These are phyloP conservation scores for Myochromella boudieri DNA, from an alignment of 768 basidiomycete species.

Conservation along the genomic window DNA sequence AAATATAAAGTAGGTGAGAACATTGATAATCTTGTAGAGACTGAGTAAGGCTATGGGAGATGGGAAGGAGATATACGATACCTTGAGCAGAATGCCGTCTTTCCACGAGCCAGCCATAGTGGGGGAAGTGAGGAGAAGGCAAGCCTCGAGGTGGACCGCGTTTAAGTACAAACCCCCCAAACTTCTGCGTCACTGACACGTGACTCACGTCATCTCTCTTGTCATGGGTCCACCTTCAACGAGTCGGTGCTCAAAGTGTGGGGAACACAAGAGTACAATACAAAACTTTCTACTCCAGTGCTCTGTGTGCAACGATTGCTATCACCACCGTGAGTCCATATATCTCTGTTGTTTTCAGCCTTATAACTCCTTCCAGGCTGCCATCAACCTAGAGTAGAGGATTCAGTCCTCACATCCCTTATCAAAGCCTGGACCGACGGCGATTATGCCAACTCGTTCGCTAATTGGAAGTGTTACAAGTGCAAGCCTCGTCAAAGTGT, in stretches of 20 bases:
- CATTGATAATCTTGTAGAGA: constrained; percentile 61
- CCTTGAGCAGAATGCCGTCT: constrained; percentile 84
- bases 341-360: background rate
- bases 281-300: constrained; percentile 35
- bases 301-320: constrained; percentile 23
- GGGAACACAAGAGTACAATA: constrained; percentile 18
- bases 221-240: background rate
- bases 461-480: constrained; percentile 22
- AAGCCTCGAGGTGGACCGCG: no score
- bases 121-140: constrained; percentile 17
- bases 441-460: constrained; percentile 15
- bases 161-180: no score
- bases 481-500: no score
- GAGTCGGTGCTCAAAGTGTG: constrained; percentile 21
- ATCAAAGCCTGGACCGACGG: constrained; percentile 21
- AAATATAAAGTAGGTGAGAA: constrained; percentile 81
- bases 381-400: constrained; percentile 33
- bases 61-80: background rate
- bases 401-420: constrained; percentile 29
- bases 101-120: constrained; percentile 70
- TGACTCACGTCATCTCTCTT: constrained; percentile 6
- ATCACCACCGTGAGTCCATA: constrained; percentile 35
- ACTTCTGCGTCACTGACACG: constrained; percentile 11
- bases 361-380: constrained; percentile 26
- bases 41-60: background rate